These are phyloP conservation scores for Gastrolobium villosum DNA, from an alignment of 306 rosid genomes.

Conservation along the genomic window DNA sequence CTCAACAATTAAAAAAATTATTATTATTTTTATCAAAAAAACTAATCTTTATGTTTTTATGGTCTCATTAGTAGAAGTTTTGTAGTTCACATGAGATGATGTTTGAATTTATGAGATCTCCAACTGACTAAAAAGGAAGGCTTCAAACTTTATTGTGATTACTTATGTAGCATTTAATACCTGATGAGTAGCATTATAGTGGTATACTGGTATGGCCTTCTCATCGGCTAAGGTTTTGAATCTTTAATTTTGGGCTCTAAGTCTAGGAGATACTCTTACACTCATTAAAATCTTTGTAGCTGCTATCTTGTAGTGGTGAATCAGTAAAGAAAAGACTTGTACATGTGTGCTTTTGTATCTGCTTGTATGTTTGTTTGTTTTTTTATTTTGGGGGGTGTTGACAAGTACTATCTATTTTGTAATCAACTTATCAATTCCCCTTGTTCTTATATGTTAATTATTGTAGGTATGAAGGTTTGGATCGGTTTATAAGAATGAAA, in stretches of 20 bases:
- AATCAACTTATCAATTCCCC: slow-evolving; percentile 12
- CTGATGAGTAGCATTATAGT: not conserved
- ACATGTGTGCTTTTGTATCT: slow-evolving; percentile 15
- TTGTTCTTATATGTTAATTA: slow-evolving; percentile 26
- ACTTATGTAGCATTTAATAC: not conserved
- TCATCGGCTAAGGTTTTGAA: slow-evolving; percentile 16
- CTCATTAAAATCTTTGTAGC: slow-evolving; percentile 18
- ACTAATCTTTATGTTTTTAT: not conserved
- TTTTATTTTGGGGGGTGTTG: not conserved
- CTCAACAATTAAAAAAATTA: not conserved
- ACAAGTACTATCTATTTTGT: slow-evolving; percentile 21
- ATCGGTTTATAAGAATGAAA: slow-evolving; percentile 64
- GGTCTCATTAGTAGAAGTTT: slow-evolving; percentile 14
- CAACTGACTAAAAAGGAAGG: slow-evolving; percentile 1
- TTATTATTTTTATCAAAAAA: not conserved
- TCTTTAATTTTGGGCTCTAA: slow-evolving; percentile 16
- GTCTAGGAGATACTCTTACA: slow-evolving; percentile 12
- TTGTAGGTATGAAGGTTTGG: slow-evolving; percentile 91
- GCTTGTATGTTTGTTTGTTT: not conserved
- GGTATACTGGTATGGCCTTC: slow-evolving; percentile 2
- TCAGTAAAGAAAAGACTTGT: slow-evolving; percentile 6
- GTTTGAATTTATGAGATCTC: not conserved
- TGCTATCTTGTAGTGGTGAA: slow-evolving; percentile 12
- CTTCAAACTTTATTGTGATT: slow-evolving; percentile 21
- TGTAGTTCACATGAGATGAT: not conserved